Evolutionary conservation across 1,139 yeast genomes (phyloP), one percentile per base, ranked within the genome.

Genomic region (Komagataea norvegica): DNA sequence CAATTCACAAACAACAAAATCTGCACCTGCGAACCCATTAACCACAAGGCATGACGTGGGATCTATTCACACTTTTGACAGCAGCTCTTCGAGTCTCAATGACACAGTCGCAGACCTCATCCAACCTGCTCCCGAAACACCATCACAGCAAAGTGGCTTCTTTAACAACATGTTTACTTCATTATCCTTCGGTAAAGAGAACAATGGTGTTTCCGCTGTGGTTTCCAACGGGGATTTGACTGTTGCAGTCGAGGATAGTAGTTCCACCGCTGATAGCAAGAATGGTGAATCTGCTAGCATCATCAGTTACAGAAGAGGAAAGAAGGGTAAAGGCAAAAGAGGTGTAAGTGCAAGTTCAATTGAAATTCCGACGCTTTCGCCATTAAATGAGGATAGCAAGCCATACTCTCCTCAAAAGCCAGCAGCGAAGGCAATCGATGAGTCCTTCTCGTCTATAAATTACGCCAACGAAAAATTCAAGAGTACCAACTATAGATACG

Each of bases 21-120:
- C 79, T 3, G 56, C 68, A 0, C 82, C 82, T 0, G 82, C 83
- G 0, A 64, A 71, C 43, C 83, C 85, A 0, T 71, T 67, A 34
- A 74, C 79, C 2, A 77, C 84, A 0, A 69, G 57, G 37, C 70
- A 74, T 31, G 82, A 77, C 48, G 54, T 55, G 3, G 52, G 44
- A 15, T 31, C 55, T 31, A 18, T 34, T 10, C 44, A 43, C 3
- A 30, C 40, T 3, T 13, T 20, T 3, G 29, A 29, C 15, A 31
- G 41, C 30, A 33, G 46, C 32, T 17, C 45, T 1, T 33, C 45
- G 1, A 41, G 45, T 15, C 25, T 39, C 10, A 41, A 40, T 25
- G 48, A 43, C 10, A 31, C 47, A 1, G 45, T 41, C 1, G 28
- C 45, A 5, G 52, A 48, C 9, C 32, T 45, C 14, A 41, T 43